phyloP scores from a whole-genome alignment of 2,329 filamentous ascomycete species.

The Alternaria atra region DNA sequence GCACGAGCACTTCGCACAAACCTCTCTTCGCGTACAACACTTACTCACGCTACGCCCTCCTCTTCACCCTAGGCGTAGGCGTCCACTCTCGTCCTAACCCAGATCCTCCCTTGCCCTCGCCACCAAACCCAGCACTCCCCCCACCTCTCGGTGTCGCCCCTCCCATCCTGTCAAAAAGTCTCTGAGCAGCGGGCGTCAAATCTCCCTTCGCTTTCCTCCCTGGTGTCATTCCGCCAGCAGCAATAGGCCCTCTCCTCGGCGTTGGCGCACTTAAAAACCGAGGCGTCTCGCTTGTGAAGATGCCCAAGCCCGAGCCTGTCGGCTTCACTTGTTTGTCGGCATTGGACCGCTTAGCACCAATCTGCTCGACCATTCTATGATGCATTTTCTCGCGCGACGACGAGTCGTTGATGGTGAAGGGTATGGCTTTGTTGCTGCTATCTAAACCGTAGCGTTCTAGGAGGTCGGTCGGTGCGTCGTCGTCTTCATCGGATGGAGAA shows the following conservation, averaged over 20 bases:
- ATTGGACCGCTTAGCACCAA: conserved; percentile 26
- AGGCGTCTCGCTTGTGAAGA: conserved; percentile 56
- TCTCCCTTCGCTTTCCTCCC: conserved; percentile 63
- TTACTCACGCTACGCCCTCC: not conserved
- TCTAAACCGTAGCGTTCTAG: conserved; percentile 57
- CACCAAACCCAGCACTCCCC: conserved; percentile 32
- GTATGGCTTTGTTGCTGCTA: conserved; percentile 19
- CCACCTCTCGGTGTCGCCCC: conserved; percentile 36
- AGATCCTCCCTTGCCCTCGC: conserved; percentile 1
- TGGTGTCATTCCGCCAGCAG: conserved; percentile 52
- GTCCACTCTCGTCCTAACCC: conserved; percentile 38
- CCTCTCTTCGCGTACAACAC: not conserved
- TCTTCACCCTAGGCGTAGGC: conserved; percentile 36
- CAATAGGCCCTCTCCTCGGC: conserved; percentile 63
- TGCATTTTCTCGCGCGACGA: conserved; percentile 81
- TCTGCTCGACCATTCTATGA: conserved; percentile 68
- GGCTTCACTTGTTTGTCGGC: not conserved
- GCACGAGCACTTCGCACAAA: conserved; percentile 41
- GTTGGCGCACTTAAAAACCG: conserved; percentile 79
- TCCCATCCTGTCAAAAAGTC: conserved; percentile 53
- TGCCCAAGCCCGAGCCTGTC: conserved; percentile 35
- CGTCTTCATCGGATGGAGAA: conserved; percentile 67
- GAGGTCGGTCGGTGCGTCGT: conserved; percentile 50
- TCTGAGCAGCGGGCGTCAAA: conserved; percentile 75
- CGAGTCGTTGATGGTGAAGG: conserved; percentile 80